Percentiles rank a stretch among this genome's conserved stretches.
Conservation (phyloP, 129 eudicot genomes). For the Flaveria robusta region DNA sequence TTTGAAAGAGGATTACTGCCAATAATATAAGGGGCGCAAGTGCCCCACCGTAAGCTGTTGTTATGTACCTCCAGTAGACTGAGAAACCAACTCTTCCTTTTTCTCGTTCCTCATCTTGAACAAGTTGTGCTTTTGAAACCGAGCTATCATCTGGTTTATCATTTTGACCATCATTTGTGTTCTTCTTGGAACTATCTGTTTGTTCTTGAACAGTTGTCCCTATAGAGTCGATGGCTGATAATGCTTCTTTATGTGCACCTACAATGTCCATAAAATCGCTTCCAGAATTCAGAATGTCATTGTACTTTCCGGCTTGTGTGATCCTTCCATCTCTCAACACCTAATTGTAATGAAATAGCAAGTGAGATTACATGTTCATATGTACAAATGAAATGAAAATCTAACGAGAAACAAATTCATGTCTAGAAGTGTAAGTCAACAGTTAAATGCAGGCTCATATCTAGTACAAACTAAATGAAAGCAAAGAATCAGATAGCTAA, state of each 20-base stretch:
- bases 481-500: constrained; percentile 20
- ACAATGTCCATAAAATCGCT: constrained; percentile 36
- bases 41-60: constrained; percentile 49
- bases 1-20: constrained; percentile 38
- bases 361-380: not conserved
- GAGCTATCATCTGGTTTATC: constrained; percentile 25
- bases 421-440: not conserved
- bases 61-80: constrained; percentile 52
- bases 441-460: not conserved
- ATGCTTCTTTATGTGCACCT: constrained; percentile 43
- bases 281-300: constrained; percentile 32
- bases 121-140: constrained; percentile 30
- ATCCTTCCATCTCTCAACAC: constrained; percentile 41
- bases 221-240: constrained; percentile 31
- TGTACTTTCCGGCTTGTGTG: constrained; percentile 42
- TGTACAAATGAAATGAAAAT: not conserved
- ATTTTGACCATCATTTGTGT: constrained; percentile 15
- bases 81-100: constrained; percentile 39
- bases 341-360: constrained; percentile 15
- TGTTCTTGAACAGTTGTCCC: not conserved
- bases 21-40: constrained; percentile 46
- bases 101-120: constrained; percentile 44
- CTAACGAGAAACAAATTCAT: not conserved
- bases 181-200: not conserved
- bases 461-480: not conserved